A percentile compares a stretch with the other conserved stretches of the same genome.
Conservation (phyloP, 2,329 filamentous ascomycete genomes). For the Nigrograna mackinnonii region DNA sequence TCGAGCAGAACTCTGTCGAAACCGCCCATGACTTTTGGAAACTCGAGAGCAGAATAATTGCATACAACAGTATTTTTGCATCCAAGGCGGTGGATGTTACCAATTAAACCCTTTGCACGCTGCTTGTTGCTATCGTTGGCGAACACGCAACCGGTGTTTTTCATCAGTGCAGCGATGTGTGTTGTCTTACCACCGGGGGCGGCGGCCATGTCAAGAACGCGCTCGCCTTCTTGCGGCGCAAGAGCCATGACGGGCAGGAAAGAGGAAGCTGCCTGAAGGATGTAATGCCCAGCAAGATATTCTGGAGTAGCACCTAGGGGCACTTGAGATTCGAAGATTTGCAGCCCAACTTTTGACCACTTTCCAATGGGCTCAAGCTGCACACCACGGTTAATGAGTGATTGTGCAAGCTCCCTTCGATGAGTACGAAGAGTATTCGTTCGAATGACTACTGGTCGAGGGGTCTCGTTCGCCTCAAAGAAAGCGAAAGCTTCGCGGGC, state of each 20-base stretch:
- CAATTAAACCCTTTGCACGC: slow-evolving; percentile 94
- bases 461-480: slow-evolving; percentile 97
- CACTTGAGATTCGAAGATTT: slow-evolving; percentile 88
- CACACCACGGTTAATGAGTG: slow-evolving; percentile 93
- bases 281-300: slow-evolving; percentile 97
- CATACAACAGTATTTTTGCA: slow-evolving; percentile 94
- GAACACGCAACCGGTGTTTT: slow-evolving; percentile 93
- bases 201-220: slow-evolving; percentile 91
- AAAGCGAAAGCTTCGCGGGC: slow-evolving; percentile 95
- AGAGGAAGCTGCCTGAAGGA: slow-evolving; percentile 92
- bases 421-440: slow-evolving; percentile 90
- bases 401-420: slow-evolving; percentile 81
- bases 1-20: slow-evolving; percentile 95
- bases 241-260: slow-evolving; percentile 98
- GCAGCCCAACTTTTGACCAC: slow-evolving; percentile 97
- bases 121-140: slow-evolving; percentile 96
- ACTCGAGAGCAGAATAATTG: slow-evolving; percentile 92
- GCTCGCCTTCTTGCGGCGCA: slow-evolving; percentile 89
- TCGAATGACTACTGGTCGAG: slow-evolving; percentile 90
- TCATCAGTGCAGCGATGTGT: slow-evolving; percentile 95
- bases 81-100: slow-evolving; percentile 90
- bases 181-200: slow-evolving; percentile 96
- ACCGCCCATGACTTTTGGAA: slow-evolving; percentile 91
- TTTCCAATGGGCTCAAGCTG: slow-evolving; percentile 96
- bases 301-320: slow-evolving; percentile 94